These are phyloP conservation scores for Larix kaempferi DNA, from an alignment of 75 land plant species.

Conservation along the genomic window DNA sequence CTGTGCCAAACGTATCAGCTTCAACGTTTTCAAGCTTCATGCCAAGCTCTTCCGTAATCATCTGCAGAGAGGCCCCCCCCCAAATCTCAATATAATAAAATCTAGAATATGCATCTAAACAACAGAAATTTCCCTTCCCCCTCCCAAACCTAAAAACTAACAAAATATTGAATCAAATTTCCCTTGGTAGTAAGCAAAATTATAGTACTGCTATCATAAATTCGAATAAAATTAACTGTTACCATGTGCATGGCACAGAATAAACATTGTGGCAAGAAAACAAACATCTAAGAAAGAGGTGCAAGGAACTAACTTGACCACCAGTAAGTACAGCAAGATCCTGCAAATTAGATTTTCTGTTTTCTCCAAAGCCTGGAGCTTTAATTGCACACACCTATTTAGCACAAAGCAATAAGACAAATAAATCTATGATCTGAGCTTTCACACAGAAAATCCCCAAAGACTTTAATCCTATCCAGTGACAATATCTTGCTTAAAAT, in stretches of 20 bases:
- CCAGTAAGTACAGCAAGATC: constrained; percentile 97
- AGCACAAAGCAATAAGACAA: background rate
- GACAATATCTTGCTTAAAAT: background rate
- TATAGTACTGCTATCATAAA: background rate
- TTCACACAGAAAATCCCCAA: too few species aligned
- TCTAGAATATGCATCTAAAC: background rate
- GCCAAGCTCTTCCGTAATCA: constrained; percentile 65
- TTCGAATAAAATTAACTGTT: background rate
- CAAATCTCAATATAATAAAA: background rate
- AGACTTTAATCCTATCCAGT: background rate
- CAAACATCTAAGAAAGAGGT: background rate
- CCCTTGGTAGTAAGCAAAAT: background rate
- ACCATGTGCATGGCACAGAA: background rate
- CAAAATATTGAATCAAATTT: background rate
- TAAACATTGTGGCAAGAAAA: background rate
- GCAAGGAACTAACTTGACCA: constrained; percentile 50
- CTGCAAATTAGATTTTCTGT: constrained; percentile 63
- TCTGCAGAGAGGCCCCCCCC: constrained; percentile 27
- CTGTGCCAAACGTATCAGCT: constrained; percentile 52
- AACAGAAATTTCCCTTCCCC: background rate
- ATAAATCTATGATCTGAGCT: too few species aligned
- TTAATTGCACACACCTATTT: constrained; percentile 88
- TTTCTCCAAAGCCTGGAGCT: constrained; percentile 98
- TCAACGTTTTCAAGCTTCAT: constrained; percentile 56
- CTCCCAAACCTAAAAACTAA: background rate